Evolutionary conservation across 2,329 filamentous ascomycete genomes (phyloP), one percentile per base, ranked within the genome.

Genomic region (Aspergillus sp.): DNA sequence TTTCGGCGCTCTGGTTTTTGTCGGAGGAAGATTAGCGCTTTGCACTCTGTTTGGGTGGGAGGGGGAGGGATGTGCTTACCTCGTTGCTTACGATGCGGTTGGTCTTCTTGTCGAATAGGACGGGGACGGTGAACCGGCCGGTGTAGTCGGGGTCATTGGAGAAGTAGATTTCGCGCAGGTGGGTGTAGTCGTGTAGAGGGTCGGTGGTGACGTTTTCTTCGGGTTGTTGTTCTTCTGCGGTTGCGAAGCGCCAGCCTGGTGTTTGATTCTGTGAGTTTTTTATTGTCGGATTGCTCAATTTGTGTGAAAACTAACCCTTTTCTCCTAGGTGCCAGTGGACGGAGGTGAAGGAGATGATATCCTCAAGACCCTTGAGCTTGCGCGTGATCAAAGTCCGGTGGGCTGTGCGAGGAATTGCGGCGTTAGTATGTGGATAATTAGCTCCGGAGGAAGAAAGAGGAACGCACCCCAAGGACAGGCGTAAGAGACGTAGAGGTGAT

Each of bases 401-500:
- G 5, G 94, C 93, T 88, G 51, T n/a, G 5, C 36, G 23, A 23
- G 7, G 25, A 25, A 48, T 41, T 3, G 15, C 8, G n/a, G 7
- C 15, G 3, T 54, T 51, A 49, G 10, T 42, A 19, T 54, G 15
- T n/a, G 8, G 5, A 54, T 8, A 11, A 15, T 8, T 5, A 17
- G 15, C 8, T 11, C 5, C 2, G 36, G 11, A 4, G 25, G 5
- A 4, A 15, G 6, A 19, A 27, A 23, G 2, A 10, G 52, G 32
- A 3, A 38, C 71, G 60, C 70, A 84, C 82, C 88, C 93, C 93
- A 97, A 3, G 93, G 93, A 77, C 93, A 97, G 6, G 93, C 93
- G 77, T 96, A 96, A 70, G 90, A 94, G 67, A 96, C 89, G 74
- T 94, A 99, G 69, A 99, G 86, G 78, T 99, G 95, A 76, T 99